Percentiles rank a stretch among this genome's conserved stretches.
phyloP scores from a whole-genome alignment of 257 asterid genomes.

The Nicotiana obtusifolia region DNA sequence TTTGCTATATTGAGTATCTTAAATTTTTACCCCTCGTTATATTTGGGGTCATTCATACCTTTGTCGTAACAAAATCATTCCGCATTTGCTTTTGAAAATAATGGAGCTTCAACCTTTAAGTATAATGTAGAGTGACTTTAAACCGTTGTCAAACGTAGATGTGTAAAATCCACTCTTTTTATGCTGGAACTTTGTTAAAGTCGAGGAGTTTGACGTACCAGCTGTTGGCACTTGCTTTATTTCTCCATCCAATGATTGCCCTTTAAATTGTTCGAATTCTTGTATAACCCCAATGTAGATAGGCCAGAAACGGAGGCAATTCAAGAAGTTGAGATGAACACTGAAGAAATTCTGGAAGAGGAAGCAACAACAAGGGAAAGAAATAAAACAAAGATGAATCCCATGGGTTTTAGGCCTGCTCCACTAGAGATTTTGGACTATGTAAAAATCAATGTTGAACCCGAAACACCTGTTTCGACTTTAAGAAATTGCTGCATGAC shows the following conservation, averaged over 20 bases:
- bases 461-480: slow-evolving; percentile 64
- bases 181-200: neutral
- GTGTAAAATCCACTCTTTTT: neutral
- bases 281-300: slow-evolving; percentile 18
- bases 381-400: slow-evolving; percentile 9
- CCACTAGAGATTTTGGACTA: slow-evolving; percentile 52
- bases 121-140: neutral
- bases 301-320: slow-evolving; percentile 34
- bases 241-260: neutral
- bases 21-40: neutral
- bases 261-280: neutral
- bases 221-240: neutral
- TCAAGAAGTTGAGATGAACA: slow-evolving; percentile 61
- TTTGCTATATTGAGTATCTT: neutral
- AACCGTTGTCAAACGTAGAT: neutral
- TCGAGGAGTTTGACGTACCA: neutral
- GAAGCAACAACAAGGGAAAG: neutral
- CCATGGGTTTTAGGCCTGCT: slow-evolving; percentile 27
- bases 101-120: neutral
- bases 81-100: neutral
- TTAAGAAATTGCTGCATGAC: slow-evolving; percentile 33
- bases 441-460: slow-evolving; percentile 56
- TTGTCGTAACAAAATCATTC: neutral
- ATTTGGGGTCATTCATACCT: neutral
- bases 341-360: slow-evolving; percentile 18